Base-by-base conservation (phyloP, 495 filamentous ascomycete species). In the Penicillium roqueforti region DNA sequence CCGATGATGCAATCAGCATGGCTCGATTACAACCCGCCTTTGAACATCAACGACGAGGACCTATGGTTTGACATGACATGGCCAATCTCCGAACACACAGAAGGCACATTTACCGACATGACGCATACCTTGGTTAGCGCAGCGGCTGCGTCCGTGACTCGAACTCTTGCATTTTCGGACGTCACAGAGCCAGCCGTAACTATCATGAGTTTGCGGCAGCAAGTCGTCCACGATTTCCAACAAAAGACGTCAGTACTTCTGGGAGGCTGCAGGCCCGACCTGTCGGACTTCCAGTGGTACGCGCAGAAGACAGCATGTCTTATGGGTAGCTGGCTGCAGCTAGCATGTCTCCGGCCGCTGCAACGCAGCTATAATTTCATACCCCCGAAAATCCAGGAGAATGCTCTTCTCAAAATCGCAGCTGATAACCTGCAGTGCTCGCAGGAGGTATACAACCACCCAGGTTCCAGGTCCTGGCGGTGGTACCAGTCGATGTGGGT, bases 401-500 rank as follows among this genome's bases (percentile, higher is more conserved):
- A 68, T 31, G 51, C 41, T 7, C 63, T 71, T 38, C 61, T 72
- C 43, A 51, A 57, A 19, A 48, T 74, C 14, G 64, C 71, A 11
- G 64, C 64, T 1, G 59, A 70, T 41, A 63, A 70, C 22, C 60
- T 75, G 10, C 45, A 66, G 16, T 59, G 43, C 9, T 37, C 60
- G 1, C 57, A 66, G 13, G 51, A 64, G 22, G 48, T 57, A 8
- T 57, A 55, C 31, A 56, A 34, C 23, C 59, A 75, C 32, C 64
- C 63, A 10, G 56, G 58, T 3, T 58, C 54, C 19, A 22, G 39
- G n/a, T 44, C 61, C 0, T 79, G 71, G 72, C 59, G 50, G 7
- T 78, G 75, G 75, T 68, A 71, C 32, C 66, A 63, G 3, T 63
- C 58, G 1, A 59, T 73, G 26, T 77, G 69, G 61, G 68, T 75